Base-by-base conservation (phyloP, 176 grass and related monocot species). In the Oryza glumipatula region DNA sequence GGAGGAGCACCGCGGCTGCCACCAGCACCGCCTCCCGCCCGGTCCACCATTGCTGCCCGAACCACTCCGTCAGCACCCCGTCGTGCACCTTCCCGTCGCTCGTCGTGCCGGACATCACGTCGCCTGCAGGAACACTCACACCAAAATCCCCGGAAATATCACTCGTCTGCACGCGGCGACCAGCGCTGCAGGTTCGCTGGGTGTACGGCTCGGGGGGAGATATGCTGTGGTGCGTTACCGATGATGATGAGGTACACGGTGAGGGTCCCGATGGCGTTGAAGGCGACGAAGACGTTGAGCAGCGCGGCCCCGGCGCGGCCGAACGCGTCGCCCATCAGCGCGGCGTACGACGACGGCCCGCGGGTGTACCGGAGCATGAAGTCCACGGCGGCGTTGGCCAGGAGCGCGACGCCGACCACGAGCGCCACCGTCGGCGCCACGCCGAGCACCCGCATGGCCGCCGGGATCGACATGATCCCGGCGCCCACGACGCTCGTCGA, bases 381-480 rank as follows among this genome's bases (percentile, higher is more conserved):
- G 77, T 88, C 88, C 0, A 87, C 86, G 16, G 92, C 84, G 45
- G 67, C 74, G 80, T 86, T 77, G 24, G 92, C 45, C 6, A 97
- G 85, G 78, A 81, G 88, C 14, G 88, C 95, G 39, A 83, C 86
- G 23, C 41, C 65, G 0, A 30, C 86, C 39, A 97, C 80, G 61
- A 97, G 81, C 17, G 86, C n/a, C 64, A 88, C 45, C 35, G 90
- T 88, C 3, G 90, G 92, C 43, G 79, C 87, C 35, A 97, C 95
- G 30, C 95, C 92, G 19, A 97, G 88, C 26, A 97, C 88, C 16
- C 82, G 86, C 95, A 92, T 90, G 64, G 92, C 90, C 41, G 90
- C 92, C 26, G 95, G 95, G 73, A 97, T 88, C 32, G 92, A 97
- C 95, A 97, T 97, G 90, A 97, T 97, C 46, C 95, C 95, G 12